Evolutionary conservation across 1,139 yeast species (phyloP).

Genomic region (Candida sojae): DNA sequence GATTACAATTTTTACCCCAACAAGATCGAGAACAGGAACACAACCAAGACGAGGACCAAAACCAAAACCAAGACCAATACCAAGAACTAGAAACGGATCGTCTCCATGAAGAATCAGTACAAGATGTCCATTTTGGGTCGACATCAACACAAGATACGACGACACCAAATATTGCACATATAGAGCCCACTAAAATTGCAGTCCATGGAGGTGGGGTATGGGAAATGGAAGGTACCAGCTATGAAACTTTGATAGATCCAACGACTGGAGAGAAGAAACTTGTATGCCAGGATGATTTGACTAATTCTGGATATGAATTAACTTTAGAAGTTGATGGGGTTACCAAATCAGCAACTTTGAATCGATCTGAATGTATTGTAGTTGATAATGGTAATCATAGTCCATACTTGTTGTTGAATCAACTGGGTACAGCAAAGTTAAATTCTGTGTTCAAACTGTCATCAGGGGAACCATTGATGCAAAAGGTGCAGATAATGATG

Average conservation of each 20-base stretch:
- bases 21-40: conserved; percentile 8
- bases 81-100: no score
- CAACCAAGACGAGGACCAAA: no score
- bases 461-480: conserved; percentile 19
- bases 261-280: conserved; percentile 13
- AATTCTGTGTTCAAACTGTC: conserved; percentile 16
- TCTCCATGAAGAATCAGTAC: neutral
- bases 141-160: neutral
- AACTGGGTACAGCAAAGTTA: conserved; percentile 35
- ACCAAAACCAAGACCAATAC: no score
- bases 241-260: conserved; percentile 21
- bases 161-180: conserved; percentile 12
- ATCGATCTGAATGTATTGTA: conserved; percentile 45
- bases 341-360: conserved; percentile 23
- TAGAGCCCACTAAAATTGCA: conserved; percentile 26
- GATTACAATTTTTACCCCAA: conserved; percentile 26
- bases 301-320: conserved; percentile 24
- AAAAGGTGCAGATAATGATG: conserved; percentile 22
- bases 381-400: conserved; percentile 34
- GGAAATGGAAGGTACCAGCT: conserved; percentile 28
- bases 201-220: conserved; percentile 26
- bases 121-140: neutral
- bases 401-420: conserved; percentile 44
- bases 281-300: conserved; percentile 26
- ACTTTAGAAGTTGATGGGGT: conserved; percentile 17